phyloP scores from a whole-genome alignment of 1,284 basidiomycete species.

The Schizopora paradoxa region DNA sequence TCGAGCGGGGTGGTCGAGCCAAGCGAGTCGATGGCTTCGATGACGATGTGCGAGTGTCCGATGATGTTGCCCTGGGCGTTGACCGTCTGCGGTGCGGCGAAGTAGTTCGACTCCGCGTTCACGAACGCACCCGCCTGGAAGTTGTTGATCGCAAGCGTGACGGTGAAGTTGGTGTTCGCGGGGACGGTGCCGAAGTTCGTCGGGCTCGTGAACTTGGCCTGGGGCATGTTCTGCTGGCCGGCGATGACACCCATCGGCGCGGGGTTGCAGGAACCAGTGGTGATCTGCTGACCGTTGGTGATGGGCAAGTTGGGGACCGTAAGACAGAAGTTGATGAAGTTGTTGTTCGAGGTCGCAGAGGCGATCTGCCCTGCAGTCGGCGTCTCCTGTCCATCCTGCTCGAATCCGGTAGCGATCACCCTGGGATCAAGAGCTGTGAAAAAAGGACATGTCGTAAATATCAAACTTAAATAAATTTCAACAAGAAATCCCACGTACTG shows the following conservation, averaged over 20 bases:
- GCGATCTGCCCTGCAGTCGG: slow-evolving; percentile 40
- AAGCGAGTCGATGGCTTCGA: slow-evolving; percentile 51
- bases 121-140: slow-evolving; percentile 49
- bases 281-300: slow-evolving; percentile 42
- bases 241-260: slow-evolving; percentile 41
- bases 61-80: slow-evolving; percentile 45
- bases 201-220: slow-evolving; percentile 44
- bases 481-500: slow-evolving; percentile 22
- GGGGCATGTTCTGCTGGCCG: slow-evolving; percentile 40
- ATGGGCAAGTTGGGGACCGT: slow-evolving; percentile 26
- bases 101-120: slow-evolving; percentile 51
- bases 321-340: slow-evolving; percentile 47
- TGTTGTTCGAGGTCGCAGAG: slow-evolving; percentile 47
- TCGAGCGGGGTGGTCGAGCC: slow-evolving; percentile 49
- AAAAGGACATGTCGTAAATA: no score
- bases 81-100: slow-evolving; percentile 54
- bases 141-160: slow-evolving; percentile 43
- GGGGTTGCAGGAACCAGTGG: slow-evolving; percentile 37
- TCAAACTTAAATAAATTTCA: neutral
- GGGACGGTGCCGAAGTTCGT: slow-evolving; percentile 38
- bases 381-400: slow-evolving; percentile 37
- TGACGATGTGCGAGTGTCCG: slow-evolving; percentile 63
- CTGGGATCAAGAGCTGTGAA: slow-evolving; percentile 34
- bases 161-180: slow-evolving; percentile 43
- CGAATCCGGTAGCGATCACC: slow-evolving; percentile 40